Evolutionary conservation across 148 eudicot species (phyloP).

Genomic region (Pouteria glomerata): DNA sequence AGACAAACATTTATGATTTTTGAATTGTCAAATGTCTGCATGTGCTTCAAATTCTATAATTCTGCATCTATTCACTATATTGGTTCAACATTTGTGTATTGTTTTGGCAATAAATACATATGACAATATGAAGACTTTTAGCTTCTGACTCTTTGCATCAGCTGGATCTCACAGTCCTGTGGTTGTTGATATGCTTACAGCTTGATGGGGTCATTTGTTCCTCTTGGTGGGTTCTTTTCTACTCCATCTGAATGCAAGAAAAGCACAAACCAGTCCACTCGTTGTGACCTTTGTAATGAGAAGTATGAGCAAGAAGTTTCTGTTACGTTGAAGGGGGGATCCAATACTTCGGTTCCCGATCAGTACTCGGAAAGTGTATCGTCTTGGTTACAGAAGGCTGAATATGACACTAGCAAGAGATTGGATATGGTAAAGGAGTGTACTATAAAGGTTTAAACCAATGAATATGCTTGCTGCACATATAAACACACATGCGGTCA

Average conservation of each 20-base stretch:
- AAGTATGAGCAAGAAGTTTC: constrained; percentile 65
- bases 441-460: too few relatives aligned
- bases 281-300: constrained; percentile 54
- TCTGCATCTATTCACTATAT: too few relatives aligned
- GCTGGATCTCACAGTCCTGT: constrained; percentile 43
- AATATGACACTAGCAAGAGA: constrained; percentile 41
- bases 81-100: too few relatives aligned
- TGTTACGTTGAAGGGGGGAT: constrained; percentile 37
- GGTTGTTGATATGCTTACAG: constrained; percentile 45
- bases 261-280: constrained; percentile 30
- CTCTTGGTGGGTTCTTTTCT: constrained; percentile 91
- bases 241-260: constrained; percentile 51
- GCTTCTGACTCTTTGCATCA: constrained; percentile 23
- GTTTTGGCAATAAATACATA: neutral
- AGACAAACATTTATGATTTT: neutral
- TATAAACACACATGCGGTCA: neutral
- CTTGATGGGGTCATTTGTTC: constrained; percentile 97
- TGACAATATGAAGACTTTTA: neutral
- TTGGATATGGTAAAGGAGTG: constrained; percentile 42
- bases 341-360: constrained; percentile 37
- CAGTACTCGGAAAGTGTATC: constrained; percentile 39
- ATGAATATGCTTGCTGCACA: too few relatives aligned
- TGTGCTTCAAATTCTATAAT: neutral
- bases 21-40: neutral
- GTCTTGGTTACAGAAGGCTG: constrained; percentile 47